Conservation (phyloP, 805 yeast genomes). For the Blastobotrys terrestris region DNA sequence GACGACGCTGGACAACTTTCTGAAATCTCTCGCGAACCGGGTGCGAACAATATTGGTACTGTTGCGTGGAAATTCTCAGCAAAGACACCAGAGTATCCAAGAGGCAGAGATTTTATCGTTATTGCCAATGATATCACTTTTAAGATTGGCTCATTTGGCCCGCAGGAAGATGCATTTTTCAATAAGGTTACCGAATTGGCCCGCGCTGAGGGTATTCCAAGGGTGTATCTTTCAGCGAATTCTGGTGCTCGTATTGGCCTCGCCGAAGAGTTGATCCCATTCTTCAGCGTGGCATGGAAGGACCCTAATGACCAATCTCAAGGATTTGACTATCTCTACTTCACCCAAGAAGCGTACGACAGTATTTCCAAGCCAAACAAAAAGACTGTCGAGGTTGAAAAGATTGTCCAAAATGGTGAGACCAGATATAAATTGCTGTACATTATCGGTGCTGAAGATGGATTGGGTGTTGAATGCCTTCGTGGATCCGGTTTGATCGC, state of each 20-base stretch:
- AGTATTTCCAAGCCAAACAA: conserved; percentile 35
- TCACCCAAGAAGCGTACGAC: conserved; percentile 61
- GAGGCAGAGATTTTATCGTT: conserved; percentile 87
- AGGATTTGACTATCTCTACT: conserved; percentile 87
- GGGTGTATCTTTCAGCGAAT: conserved; percentile 94
- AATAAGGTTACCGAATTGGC: conserved; percentile 90
- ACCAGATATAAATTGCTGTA: conserved; percentile 75
- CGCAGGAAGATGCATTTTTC: conserved; percentile 89
- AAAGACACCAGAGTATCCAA: conserved; percentile 94
- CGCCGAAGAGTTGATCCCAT: conserved; percentile 91
- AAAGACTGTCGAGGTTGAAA: conserved; percentile 64
- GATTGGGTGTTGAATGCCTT: conserved; percentile 97
- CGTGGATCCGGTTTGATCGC: conserved; percentile 98
- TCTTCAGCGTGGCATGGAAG: conserved; percentile 89
- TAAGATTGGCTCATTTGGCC: conserved; percentile 98
- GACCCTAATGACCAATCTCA: conserved; percentile 65
- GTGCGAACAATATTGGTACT: conserved; percentile 95
- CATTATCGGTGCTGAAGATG: conserved; percentile 90
- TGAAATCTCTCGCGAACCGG: conserved; percentile 91
- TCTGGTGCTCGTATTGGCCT: conserved; percentile 99
- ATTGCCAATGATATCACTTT: conserved; percentile 96
- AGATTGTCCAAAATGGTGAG: conserved; percentile 77
- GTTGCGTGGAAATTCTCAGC: conserved; percentile 89
- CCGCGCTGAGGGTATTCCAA: conserved; percentile 84
- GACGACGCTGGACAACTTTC: conserved; percentile 77